Evolutionary conservation across 2,329 filamentous ascomycete species (phyloP), one percentile per base, ranked within the genome.

Genomic region (Ophiostoma quercus): DNA sequence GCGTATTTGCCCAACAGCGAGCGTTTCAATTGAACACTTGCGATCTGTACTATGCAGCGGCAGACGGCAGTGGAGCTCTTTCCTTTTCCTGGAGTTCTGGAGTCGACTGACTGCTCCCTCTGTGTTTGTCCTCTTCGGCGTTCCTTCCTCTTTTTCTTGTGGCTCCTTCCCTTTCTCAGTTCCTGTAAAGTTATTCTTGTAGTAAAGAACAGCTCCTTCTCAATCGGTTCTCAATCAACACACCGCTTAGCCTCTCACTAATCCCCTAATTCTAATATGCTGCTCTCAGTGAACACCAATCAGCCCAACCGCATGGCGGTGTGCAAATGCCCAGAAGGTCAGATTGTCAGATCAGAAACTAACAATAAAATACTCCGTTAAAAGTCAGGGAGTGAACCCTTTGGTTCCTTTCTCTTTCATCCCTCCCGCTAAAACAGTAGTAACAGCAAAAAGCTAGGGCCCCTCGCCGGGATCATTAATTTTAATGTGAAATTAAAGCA

Each of bases 11-110:
- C 66, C 66, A 67, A 67, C 68, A 70, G 68, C 68, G 41, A 66
- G 69, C 25, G 69, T 70, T 70, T 68, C 69, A 70, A 70, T 70
- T 63, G 60, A 51, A 22, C 68, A 43, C 47, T 66, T 57, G 51
- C 51, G n/a, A 57, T 29, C 51, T 57, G 51, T 57, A 57, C 51
- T 22, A 57, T 8, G 51, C 51, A 57, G 51, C 57, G 57, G 57
- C 57, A 62, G 57, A n/a, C 25, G 57, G 9, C 51, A 57, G 57
- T 62, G 57, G 57, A 62, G 57, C 57, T 62, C 57, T 25, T 62
- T 62, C 51, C 51, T 57, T 25, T 22, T 12, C 22, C 57, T n/a
- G 19, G 41, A 43, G 16, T 29, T 2, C 57, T n/a, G 19, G 16
- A 43, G 16, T 47, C 43, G 43, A n/a, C 43, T 47, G 57, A 32